Base-by-base conservation (phyloP, 495 filamentous ascomycete species). In the Hypomontagnella submonticulosa region DNA sequence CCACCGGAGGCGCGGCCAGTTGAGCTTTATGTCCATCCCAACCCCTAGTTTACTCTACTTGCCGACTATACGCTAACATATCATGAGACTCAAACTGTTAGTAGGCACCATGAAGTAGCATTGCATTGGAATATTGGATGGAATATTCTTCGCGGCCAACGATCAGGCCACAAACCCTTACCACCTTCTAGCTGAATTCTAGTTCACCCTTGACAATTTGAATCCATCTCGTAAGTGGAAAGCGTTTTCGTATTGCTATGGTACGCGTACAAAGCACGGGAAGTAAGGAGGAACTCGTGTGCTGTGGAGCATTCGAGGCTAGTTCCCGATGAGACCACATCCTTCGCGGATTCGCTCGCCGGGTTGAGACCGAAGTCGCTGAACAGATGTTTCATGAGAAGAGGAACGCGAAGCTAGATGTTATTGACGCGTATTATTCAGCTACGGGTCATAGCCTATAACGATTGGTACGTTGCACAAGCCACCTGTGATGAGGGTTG, bases 241-340 rank as follows among this genome's bases (percentile, higher is more conserved):
- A 32, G 57, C 30, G 18, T 20, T 51, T 42, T 67, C 64, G 64
- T 62, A 67, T 67, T 32, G 46, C 12, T 16, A 47, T 46, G 1
- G 58, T 62, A 67, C 64, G 64, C 64, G 64, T 67, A 36, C 44
- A 48, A 43, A 27, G 19, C 32, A 51, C 44, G 19, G 52, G 19
- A 20, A 13, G 18, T 19, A 50, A 30, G 36, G 48, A 9, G 27
- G 33, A 33, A 33, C 13, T 40, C 41, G 41, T 41, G 41, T 18
- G 30, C 34, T 33, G 48, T 67, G 64, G 64, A 61, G 52, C 52
- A 23, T 8, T 8, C 16, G 50, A 49, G 58, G 58, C 55, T 48
- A 49, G 54, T 34, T 7, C 50, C 1, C n/a, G 37, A 52, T 34
- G 52, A 51, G 16, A 11, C 47, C 20, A 47, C 47, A 23, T 40